Conservation (phyloP, 495 filamentous ascomycete species). For the Hapsidospora chrysogenum region DNA sequence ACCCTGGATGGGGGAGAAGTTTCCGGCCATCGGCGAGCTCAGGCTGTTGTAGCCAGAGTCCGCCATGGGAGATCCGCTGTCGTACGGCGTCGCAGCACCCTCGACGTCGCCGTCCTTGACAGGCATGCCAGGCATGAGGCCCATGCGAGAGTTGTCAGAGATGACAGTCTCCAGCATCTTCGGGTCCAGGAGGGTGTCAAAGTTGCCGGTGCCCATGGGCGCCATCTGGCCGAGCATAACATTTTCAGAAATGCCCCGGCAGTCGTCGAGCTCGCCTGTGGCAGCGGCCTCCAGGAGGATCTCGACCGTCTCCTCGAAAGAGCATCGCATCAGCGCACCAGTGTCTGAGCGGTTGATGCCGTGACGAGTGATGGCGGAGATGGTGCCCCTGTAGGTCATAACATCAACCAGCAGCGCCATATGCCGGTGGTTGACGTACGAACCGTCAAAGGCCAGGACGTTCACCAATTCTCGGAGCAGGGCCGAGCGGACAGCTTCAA, state of each 20-base stretch:
- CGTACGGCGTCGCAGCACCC: constrained; percentile 88
- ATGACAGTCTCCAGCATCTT: constrained; percentile 90
- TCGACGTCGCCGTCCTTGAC: constrained; percentile 57
- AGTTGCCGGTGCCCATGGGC: constrained; percentile 87
- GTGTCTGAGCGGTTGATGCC: constrained; percentile 98
- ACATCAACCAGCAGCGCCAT: constrained; percentile 92
- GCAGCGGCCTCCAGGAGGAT: constrained; percentile 92
- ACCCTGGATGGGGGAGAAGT: constrained; percentile 85
- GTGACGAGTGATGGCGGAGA: constrained; percentile 93
- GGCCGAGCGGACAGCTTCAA: constrained; percentile 78
- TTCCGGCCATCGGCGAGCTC: constrained; percentile 56
- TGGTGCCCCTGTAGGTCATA: constrained; percentile 85
- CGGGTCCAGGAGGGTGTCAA: constrained; percentile 83
- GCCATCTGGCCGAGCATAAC: constrained; percentile 96
- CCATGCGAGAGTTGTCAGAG: constrained; percentile 70
- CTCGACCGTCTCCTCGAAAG: constrained; percentile 98
- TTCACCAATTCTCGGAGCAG: constrained; percentile 74
- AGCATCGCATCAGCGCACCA: constrained; percentile 96
- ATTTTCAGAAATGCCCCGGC: constrained; percentile 94
- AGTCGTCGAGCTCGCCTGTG: constrained; percentile 89
- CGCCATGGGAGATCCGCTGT: constrained; percentile 68
- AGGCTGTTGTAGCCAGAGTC: constrained; percentile 49
- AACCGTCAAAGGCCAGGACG: constrained; percentile 92
- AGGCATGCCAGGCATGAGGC: constrained; percentile 54
- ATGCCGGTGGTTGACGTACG: constrained; percentile 98